These are phyloP conservation scores for Malus orientalis DNA, from an alignment of 306 rosid species.

Conservation along the genomic window DNA sequence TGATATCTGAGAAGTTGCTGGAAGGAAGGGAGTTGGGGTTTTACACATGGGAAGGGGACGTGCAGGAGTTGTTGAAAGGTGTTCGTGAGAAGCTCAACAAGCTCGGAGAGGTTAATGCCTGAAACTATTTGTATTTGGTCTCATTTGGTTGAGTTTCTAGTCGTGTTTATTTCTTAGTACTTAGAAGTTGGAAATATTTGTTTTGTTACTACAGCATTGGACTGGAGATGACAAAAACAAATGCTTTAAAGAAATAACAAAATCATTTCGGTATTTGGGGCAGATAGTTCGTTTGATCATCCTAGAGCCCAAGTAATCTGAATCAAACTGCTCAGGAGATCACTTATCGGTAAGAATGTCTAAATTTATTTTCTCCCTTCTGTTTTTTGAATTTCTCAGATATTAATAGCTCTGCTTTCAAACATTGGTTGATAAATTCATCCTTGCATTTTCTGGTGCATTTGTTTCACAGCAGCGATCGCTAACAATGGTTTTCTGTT, in stretches of 20 bases:
- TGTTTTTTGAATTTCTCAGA: not conserved
- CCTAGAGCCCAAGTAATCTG: conserved; percentile 18
- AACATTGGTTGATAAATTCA: not conserved
- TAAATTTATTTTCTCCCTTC: not conserved
- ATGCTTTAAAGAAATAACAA: conserved; percentile 73
- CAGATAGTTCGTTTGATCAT: conserved; percentile 74
- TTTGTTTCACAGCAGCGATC: not conserved
- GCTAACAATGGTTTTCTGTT: not conserved
- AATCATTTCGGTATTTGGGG: conserved; percentile 66
- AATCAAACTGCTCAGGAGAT: not conserved
- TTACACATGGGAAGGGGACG: conserved; percentile 65
- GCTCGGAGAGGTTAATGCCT: conserved; percentile 60
- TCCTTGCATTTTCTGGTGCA: not conserved
- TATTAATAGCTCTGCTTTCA: not conserved
- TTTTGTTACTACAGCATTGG: conserved; percentile 61
- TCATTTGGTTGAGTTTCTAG: not conserved
- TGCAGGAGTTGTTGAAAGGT: conserved; percentile 45
- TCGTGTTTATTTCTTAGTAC: not conserved
- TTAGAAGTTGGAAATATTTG: not conserved
- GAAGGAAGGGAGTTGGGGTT: conserved; percentile 73
- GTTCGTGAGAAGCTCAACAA: conserved; percentile 76
- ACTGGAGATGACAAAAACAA: conserved; percentile 65
- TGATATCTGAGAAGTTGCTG: conserved; percentile 66
- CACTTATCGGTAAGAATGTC: not conserved
- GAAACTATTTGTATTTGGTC: not conserved